Base-by-base conservation (phyloP, 1,139 yeast genomes). In the Yamadazyma buinensis region DNA sequence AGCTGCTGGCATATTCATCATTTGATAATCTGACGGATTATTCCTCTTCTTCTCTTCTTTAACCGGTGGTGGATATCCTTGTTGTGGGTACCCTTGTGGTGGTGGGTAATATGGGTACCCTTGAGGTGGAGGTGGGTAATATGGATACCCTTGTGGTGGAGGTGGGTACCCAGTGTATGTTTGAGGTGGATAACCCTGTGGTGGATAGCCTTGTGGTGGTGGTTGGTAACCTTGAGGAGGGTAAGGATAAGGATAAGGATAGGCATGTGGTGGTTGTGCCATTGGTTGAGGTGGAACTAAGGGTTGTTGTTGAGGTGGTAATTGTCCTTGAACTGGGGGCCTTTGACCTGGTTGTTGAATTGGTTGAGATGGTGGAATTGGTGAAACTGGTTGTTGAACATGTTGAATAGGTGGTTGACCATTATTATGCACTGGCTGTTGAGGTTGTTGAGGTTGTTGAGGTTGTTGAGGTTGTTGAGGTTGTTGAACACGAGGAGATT, bases 1-100 rank as follows among this genome's bases (percentile, higher is more conserved):
- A 4, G 61, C 67, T 7, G 52, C 39, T 9, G 75, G 75, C 52
- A 67, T 58, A 30, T 57, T 56, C 55, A 55, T 57, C 57, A 67
- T 53, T 1, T 69, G 57, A 36, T 58, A 45, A 30, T 64, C 68
- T 20, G 61, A 35, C 3, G 44, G 20, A 8, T 41, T 28, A 17
- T 5, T 5, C 15, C 22, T 30, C 8, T 32, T 30, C 28, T 35
- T 39, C 8, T 33, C 35, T 20, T 33, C 40, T 8, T 30, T 24
- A n/a, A 29, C 34, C 25, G 44, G 44, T 22, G 42, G 39, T 7
- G 48, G 47, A 24, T 44, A 46, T 17, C 46, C 43, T 32, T 34
- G 49, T 14, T 47, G 51, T 17, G 46, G 40, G 24, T 47, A 43
- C 19, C 51, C 47, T 15, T 41, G 49, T n/a, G 43, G 39, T 19